Evolutionary conservation across 2,329 filamentous ascomycete species (phyloP), one percentile per base, ranked within the genome.

Genomic region (Cercospora nicotianae): DNA sequence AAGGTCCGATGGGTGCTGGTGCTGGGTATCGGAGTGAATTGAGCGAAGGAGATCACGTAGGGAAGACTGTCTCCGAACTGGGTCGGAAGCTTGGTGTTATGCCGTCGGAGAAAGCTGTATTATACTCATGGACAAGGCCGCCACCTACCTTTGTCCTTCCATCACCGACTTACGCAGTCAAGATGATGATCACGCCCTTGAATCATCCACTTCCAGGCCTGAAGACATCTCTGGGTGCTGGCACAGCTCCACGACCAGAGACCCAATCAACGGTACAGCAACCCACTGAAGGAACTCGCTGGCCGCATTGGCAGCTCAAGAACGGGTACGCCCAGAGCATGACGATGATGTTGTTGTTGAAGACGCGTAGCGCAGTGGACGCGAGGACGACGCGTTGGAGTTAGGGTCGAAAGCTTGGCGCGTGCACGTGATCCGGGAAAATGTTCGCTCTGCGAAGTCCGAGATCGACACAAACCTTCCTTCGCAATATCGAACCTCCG

Each of bases 361-460:
- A 53, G 48, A 53, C 48, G 48, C 48, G 48, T 26, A 13, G 48
- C 20, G 48, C 48, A 26, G 5, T 53, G 48, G 48, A 53, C 48
- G 48, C 48, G 48, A 28, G 23, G 23, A 55, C 48, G 23, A 55
- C 48, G 23, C 23, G 48, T 4, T 16, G 48, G 23, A 28, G 48
- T 16, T 55, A 30, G 48, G n/a, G 12, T 55, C n/a, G 12, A 7
- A 55, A 8, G 6, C 23, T 26, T 16, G 10, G 20, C 23, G 2
- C 16, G 2, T 8, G 23, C 48, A 55, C 48, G 48, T 55, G 48
- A 55, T 26, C 23, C 48, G 48, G 48, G 23, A 23, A 55, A 55
- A 55, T 53, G 20, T 53, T 53, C 48, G 48, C 48, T 53, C 20
- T 53, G 48, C 48, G 48, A n/a, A 51, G 48, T 53, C 48, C 48